Conservation (phyloP, 192 early-diverging fungal genomes). For the Coemansia sp. region DNA sequence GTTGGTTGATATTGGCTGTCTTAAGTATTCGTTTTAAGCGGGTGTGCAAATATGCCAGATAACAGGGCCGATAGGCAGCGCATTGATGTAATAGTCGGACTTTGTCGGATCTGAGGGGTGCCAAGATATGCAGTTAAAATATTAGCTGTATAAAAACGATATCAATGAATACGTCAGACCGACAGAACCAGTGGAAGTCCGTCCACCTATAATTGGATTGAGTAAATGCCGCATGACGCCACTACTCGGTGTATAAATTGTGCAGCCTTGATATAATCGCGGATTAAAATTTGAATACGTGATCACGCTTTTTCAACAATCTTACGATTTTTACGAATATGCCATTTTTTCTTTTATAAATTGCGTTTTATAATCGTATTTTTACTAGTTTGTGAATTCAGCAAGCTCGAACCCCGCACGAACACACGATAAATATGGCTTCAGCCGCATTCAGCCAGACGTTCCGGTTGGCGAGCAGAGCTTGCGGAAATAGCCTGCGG, state of each 20-base stretch:
- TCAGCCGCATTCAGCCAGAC: no score
- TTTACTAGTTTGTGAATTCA: neutral
- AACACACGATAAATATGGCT: no score
- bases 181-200: constrained; percentile 33
- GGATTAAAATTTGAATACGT: neutral
- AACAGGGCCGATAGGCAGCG: no score
- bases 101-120: no score
- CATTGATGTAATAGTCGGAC: no score
- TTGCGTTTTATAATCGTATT: neutral
- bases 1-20: no score
- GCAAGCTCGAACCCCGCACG: no score
- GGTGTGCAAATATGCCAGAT: no score
- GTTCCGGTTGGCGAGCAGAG: neutral
- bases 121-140: no score
- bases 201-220: constrained; percentile 27
- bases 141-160: no score
- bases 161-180: neutral
- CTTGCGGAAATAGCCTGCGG: constrained; percentile 3
- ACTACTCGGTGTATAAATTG: constrained; percentile 16
- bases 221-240: constrained; percentile 36
- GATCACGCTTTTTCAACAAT: no score
- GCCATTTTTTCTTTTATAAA: neutral
- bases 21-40: no score
- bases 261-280: constrained; percentile 20
- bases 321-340: neutral